Conservation (phyloP, 345 rosid genomes). For the Eucalyptus curtisii region DNA sequence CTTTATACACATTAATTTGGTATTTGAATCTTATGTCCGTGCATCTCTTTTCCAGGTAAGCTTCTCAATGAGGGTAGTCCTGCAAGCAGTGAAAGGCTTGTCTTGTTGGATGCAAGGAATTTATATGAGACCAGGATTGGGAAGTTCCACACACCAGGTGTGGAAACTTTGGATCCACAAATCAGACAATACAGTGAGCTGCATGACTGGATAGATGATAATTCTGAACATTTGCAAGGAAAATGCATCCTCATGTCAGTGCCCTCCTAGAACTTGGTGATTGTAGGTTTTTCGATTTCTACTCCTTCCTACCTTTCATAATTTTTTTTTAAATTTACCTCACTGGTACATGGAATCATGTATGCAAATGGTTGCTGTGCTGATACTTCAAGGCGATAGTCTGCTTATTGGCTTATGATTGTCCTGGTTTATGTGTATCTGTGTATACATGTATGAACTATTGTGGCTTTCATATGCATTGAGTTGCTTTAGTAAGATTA, state of each 20-base stretch:
- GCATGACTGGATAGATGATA: conserved; percentile 74
- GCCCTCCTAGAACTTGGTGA: neutral
- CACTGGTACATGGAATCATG: neutral
- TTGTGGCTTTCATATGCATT: neutral
- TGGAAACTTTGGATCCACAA: conserved; percentile 73
- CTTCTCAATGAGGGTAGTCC: conserved; percentile 7
- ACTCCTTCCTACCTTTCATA: neutral
- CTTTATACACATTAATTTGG: neutral
- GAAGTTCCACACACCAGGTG: conserved; percentile 48
- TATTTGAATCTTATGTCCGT: neutral
- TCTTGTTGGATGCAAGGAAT: conserved; percentile 88
- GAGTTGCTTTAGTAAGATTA: neutral
- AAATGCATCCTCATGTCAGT: conserved; percentile 73
- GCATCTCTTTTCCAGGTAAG: conserved; percentile 20
- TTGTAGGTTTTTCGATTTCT: neutral
- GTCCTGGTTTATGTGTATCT: neutral
- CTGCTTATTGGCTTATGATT: neutral
- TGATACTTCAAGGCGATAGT: neutral
- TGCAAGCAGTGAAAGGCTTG: conserved; percentile 23
- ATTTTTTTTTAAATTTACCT: neutral
- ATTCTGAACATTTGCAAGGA: conserved; percentile 54
- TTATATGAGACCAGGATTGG: conserved; percentile 90
- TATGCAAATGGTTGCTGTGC: neutral
- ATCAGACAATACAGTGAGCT: conserved; percentile 95
- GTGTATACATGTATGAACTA: neutral